Evolutionary conservation across 257 asterid genomes (phyloP).

Genomic region (Misopates orontium): DNA sequence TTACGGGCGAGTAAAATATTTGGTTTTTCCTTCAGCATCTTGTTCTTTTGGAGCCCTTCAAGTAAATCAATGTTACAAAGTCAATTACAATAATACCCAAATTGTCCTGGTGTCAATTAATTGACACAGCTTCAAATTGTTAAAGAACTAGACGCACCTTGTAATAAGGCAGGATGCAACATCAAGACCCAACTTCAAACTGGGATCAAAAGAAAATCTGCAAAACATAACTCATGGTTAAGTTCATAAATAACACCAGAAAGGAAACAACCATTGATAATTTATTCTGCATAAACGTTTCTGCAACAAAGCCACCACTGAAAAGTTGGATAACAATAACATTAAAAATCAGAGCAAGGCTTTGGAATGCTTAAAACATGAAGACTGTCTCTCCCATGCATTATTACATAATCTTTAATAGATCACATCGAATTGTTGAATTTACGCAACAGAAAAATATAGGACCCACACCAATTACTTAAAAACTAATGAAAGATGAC

Average conservation of each 20-base stretch:
- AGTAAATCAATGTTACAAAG: conserved; percentile 22
- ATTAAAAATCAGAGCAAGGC: neutral
- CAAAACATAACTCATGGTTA: conserved; percentile 23
- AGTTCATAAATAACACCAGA: conserved; percentile 17
- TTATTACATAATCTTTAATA: neutral
- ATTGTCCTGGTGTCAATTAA: conserved; percentile 3
- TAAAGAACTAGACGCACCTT: conserved; percentile 47
- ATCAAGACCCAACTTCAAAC: conserved; percentile 78
- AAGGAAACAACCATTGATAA: conserved; percentile 14
- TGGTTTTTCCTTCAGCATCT: conserved; percentile 86
- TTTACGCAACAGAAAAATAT: no score
- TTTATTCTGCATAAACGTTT: conserved; percentile 13
- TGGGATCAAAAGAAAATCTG: conserved; percentile 93
- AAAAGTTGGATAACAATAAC: neutral
- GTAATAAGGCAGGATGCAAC: conserved; percentile 90
- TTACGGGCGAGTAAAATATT: conserved; percentile 92
- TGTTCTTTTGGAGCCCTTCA: conserved; percentile 81
- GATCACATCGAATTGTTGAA: no score
- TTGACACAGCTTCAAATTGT: conserved; percentile 13
- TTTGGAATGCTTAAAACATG: neutral
- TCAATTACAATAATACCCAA: conserved; percentile 17
- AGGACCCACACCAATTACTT: no score
- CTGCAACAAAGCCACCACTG: conserved; percentile 11
- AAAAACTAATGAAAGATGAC: no score
- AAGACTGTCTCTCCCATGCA: neutral